A percentile compares a stretch with the other conserved stretches of the same genome.
phyloP scores from a whole-genome alignment of 352 stramenopile species.

The Pythium chondricola region DNA sequence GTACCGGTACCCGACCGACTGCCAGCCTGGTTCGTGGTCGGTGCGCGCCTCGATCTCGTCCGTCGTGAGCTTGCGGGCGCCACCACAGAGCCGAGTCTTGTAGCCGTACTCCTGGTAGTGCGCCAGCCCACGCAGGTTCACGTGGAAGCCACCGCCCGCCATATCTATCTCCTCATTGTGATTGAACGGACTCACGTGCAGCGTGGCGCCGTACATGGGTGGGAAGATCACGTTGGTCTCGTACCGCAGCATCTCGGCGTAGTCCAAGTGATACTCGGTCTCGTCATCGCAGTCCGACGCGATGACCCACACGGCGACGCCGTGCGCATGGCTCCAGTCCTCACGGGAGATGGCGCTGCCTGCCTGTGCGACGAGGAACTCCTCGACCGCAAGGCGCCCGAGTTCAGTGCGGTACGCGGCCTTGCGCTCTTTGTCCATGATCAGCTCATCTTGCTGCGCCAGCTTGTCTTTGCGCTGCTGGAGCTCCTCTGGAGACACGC shows the following conservation, averaged over 20 bases:
- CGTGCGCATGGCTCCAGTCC: slow-evolving; percentile 23
- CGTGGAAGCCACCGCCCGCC: slow-evolving; percentile 49
- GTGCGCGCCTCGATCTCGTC: slow-evolving; percentile 34
- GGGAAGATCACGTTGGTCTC: slow-evolving; percentile 69
- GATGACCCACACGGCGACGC: slow-evolving; percentile 66
- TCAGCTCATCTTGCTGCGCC: slow-evolving; percentile 1
- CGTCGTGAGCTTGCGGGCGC: slow-evolving; percentile 28
- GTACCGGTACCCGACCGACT: slow-evolving; percentile 41
- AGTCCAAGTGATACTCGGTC: slow-evolving; percentile 70
- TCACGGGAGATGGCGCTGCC: slow-evolving; percentile 1
- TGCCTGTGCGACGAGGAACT: slow-evolving; percentile 40
- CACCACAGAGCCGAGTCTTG: slow-evolving; percentile 54
- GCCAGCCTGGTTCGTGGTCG: slow-evolving; percentile 31
- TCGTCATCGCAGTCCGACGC: slow-evolving; percentile 53
- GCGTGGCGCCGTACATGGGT: slow-evolving; percentile 64
- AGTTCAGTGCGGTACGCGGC: slow-evolving; percentile 33
- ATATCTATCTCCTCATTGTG: slow-evolving; percentile 3
- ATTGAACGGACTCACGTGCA: slow-evolving; percentile 59
- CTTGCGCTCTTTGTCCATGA: slow-evolving; percentile 3
- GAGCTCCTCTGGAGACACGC: slow-evolving; percentile 12
- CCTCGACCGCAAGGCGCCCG: slow-evolving; percentile 34
- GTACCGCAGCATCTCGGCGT: slow-evolving; percentile 62
- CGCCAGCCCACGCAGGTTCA: slow-evolving; percentile 35
- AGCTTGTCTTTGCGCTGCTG: background rate
- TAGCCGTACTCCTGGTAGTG: slow-evolving; percentile 65